phyloP scores from a whole-genome alignment of 2,329 filamentous ascomycete species.

The Aspergillus texensis region DNA sequence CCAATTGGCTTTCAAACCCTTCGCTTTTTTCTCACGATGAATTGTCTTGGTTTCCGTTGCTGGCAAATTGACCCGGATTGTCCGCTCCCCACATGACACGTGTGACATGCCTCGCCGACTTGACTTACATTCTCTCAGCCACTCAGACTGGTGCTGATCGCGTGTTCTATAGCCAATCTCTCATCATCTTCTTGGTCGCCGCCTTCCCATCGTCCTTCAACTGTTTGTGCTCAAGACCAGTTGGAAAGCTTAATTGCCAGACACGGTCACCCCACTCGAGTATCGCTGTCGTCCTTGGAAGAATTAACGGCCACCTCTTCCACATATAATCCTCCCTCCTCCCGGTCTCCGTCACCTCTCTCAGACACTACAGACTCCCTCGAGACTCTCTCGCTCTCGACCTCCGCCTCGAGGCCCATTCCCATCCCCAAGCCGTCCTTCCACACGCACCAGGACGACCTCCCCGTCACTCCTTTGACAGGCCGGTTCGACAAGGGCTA shows the following conservation, averaged over 20 bases:
- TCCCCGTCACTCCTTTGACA: conserved; percentile 42
- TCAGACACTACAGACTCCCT: conserved; percentile 25
- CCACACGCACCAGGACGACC: conserved; percentile 31
- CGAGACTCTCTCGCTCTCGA: conserved; percentile 31
- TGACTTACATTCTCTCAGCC: conserved; percentile 16
- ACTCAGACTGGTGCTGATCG: conserved; percentile 29
- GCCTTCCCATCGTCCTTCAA: conserved; percentile 26
- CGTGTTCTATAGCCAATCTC: conserved; percentile 27
- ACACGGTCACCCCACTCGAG: conserved; percentile 42
- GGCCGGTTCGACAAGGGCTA: conserved; percentile 40
- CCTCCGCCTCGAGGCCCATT: conserved; percentile 37
- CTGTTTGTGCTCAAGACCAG: conserved; percentile 34
- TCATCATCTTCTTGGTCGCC: conserved; percentile 27
- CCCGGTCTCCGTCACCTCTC: conserved; percentile 28
- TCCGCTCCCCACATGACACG: conserved; percentile 30
- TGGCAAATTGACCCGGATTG: conserved; percentile 5
- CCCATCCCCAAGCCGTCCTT: conserved; percentile 35
- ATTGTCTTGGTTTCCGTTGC: conserved; percentile 8
- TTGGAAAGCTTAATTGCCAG: conserved; percentile 41
- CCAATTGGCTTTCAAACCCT: background rate
- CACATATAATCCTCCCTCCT: conserved; percentile 38
- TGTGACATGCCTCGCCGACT: conserved; percentile 29
- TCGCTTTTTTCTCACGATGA: conserved; percentile 10
- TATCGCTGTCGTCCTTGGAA: conserved; percentile 41
- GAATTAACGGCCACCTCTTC: conserved; percentile 42